phyloP scores from a whole-genome alignment of 129 eudicot species.

The Centaurea solstitialis region DNA sequence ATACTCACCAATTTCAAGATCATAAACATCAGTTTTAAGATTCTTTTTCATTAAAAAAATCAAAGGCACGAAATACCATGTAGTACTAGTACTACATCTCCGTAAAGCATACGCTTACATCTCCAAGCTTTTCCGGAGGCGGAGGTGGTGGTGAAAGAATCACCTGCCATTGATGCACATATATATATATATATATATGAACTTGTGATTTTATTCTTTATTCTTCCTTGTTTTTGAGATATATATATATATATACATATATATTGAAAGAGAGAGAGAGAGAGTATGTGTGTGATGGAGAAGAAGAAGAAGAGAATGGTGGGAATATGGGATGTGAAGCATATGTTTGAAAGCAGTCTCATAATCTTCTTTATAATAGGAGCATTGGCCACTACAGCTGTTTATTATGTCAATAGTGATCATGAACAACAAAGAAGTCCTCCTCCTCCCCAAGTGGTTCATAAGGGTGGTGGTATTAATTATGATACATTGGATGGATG shows the following conservation, averaged over 20 bases:
- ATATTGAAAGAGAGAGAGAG: neutral
- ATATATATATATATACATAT: neutral
- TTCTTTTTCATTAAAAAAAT: neutral
- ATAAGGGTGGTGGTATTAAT: neutral
- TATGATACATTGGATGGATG: slow-evolving; percentile 36
- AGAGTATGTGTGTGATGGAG: no score
- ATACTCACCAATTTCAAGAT: neutral
- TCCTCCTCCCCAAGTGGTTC: neutral
- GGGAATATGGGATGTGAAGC: slow-evolving; percentile 15
- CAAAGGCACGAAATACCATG: neutral
- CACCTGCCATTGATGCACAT: neutral
- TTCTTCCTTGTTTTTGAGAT: neutral
- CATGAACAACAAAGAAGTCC: slow-evolving; percentile 2
- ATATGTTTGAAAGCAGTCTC: neutral
- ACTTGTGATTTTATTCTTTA: neutral
- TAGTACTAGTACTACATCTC: neutral
- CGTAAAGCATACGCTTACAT: neutral
- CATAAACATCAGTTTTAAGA: neutral
- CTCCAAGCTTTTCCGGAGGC: neutral
- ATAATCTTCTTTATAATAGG: slow-evolving; percentile 16
- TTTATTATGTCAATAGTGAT: slow-evolving; percentile 10
- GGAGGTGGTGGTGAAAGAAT: neutral
- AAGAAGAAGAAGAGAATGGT: slow-evolving; percentile 16
- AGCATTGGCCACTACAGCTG: slow-evolving; percentile 16
- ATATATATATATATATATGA: no score